Evolutionary conservation across 768 basidiomycete species (phyloP).

Genomic region (Inosperma sp.): DNA sequence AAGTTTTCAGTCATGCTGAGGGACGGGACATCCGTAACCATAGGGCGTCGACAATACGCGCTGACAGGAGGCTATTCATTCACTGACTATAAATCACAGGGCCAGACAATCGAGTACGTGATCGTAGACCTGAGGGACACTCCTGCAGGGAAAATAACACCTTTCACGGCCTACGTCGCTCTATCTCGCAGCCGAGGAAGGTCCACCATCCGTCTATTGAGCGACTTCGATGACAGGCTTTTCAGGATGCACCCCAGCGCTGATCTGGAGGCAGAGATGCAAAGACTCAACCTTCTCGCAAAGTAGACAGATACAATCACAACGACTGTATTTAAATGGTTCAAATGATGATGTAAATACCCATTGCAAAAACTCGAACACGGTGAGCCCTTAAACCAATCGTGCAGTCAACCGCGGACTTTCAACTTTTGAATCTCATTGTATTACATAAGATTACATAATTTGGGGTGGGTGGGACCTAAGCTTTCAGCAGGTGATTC

Average conservation of each 20-base stretch:
- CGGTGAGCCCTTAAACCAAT: no score
- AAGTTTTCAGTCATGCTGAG: conserved; percentile 10
- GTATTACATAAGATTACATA: no score
- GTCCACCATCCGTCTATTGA: conserved; percentile 24
- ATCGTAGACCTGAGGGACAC: conserved; percentile 34
- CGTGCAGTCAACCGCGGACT: no score
- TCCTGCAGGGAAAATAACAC: conserved; percentile 20
- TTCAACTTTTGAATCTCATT: no score
- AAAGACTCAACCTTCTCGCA: no score
- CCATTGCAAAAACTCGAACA: no score
- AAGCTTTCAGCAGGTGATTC: no score
- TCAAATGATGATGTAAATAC: no score
- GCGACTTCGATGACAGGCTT: conserved; percentile 25
- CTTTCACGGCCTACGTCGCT: conserved; percentile 33
- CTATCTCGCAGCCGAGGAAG: conserved; percentile 30
- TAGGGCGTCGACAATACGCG: conserved; percentile 25
- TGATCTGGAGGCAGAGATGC: conserved; percentile 12
- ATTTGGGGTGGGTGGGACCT: no score
- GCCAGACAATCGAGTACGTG: conserved; percentile 32
- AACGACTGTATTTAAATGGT: no score
- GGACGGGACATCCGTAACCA: conserved; percentile 3
- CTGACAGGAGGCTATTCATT: conserved; percentile 35
- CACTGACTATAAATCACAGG: conserved; percentile 39
- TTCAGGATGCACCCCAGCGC: conserved; percentile 25
- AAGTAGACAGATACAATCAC: no score